Percentiles rank a stretch among this genome's conserved stretches.
These are phyloP conservation scores for Stropharia rugosoannulata DNA, from an alignment of 768 basidiomycete genomes.

Conservation along the genomic window DNA sequence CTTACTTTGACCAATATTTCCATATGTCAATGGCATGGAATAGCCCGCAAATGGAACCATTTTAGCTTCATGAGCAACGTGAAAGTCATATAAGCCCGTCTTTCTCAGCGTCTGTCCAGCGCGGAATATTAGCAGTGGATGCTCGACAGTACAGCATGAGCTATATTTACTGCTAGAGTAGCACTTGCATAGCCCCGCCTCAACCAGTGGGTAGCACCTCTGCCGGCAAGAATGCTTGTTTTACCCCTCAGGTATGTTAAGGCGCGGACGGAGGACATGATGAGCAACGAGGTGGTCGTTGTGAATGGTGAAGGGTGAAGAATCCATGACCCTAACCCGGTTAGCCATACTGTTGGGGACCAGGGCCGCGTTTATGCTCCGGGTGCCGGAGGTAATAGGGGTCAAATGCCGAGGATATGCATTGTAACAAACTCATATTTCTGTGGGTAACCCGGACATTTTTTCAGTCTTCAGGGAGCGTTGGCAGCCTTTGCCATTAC, in stretches of 20 bases:
- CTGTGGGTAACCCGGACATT: no score
- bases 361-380: background rate
- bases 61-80: conserved; percentile 78
- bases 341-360: background rate
- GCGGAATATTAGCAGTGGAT: background rate
- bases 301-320: background rate
- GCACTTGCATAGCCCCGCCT: conserved; percentile 20
- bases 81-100: conserved; percentile 89
- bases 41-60: conserved; percentile 98
- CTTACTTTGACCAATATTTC: conserved; percentile 75
- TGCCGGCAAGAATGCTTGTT: background rate
- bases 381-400: background rate
- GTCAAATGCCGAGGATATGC: no score
- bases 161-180: conserved; percentile 16
- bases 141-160: background rate
- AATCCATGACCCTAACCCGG: conserved; percentile 22
- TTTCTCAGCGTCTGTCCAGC: conserved; percentile 38
- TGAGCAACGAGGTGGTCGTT: conserved; percentile 2
- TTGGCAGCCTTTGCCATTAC: no score
- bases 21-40: conserved; percentile 91
- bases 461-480: no score
- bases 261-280: conserved; percentile 16
- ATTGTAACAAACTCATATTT: no score
- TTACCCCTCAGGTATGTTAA: conserved; percentile 13
- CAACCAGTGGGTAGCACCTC: conserved; percentile 2